A percentile compares a stretch with the other conserved stretches of the same genome.
Conservation (phyloP, 257 asterid species). For the Datura wrightii region DNA sequence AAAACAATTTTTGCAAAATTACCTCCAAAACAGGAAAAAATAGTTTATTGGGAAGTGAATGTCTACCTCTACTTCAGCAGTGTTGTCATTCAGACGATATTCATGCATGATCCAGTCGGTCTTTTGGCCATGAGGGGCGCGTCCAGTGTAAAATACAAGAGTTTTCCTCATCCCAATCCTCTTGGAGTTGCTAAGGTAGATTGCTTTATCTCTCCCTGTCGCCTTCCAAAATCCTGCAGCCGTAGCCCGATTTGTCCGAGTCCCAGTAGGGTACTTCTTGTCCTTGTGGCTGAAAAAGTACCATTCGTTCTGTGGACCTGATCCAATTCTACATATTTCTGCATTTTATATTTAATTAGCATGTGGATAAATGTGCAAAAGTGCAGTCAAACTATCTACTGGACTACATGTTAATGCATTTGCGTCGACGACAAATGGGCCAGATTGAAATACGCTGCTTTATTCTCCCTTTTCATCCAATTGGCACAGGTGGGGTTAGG, state of each 20-base stretch:
- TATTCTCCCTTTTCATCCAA: neutral
- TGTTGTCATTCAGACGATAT: constrained; percentile 71
- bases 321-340: constrained; percentile 88
- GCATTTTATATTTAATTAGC: neutral
- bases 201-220: constrained; percentile 77
- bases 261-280: constrained; percentile 85
- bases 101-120: constrained; percentile 97
- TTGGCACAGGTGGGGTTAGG: neutral
- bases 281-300: constrained; percentile 89
- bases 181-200: constrained; percentile 56
- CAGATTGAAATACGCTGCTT: neutral
- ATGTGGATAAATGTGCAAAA: neutral
- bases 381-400: neutral
- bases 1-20: too few species aligned
- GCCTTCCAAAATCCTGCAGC: constrained; percentile 89
- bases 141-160: constrained; percentile 84
- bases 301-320: constrained; percentile 83
- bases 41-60: neutral
- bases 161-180: constrained; percentile 86
- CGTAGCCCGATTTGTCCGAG: constrained; percentile 82
- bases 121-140: constrained; percentile 87
- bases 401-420: neutral
- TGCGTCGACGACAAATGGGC: neutral
- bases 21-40: neutral
- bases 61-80: constrained; percentile 52